These are phyloP conservation scores for Scheffersomyces quercinus DNA, from an alignment of 1,139 yeast genomes.

Conservation along the genomic window DNA sequence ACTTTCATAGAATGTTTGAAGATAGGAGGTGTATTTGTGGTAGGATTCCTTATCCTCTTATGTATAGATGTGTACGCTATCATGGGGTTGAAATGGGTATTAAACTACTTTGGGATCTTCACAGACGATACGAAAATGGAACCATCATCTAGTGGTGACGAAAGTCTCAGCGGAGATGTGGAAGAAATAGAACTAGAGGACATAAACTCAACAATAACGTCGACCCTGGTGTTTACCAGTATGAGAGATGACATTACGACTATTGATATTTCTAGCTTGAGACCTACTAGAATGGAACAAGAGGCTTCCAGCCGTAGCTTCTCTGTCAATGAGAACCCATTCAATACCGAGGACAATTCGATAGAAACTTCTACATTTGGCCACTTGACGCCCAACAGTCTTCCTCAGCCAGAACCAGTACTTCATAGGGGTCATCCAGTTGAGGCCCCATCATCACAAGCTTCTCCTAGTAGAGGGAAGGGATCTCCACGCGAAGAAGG, in stretches of 20 bases:
- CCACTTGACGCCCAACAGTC: not conserved
- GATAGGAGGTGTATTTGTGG: constrained; percentile 69
- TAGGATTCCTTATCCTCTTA: constrained; percentile 61
- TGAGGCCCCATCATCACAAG: constrained; percentile 13
- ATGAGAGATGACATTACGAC: constrained; percentile 41
- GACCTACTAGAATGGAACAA: constrained; percentile 17
- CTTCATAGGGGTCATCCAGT: constrained; percentile 4
- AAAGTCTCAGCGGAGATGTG: not conserved
- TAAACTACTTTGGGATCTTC: constrained; percentile 20
- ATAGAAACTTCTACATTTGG: not conserved
- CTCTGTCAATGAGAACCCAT: not conserved
- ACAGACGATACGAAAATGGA: constrained; percentile 14
- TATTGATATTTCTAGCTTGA: constrained; percentile 26
- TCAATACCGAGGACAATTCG: not conserved
- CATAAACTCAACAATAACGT: constrained; percentile 4
- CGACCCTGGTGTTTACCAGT: constrained; percentile 19
- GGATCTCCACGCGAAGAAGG: not conserved
- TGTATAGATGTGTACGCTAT: constrained; percentile 45
- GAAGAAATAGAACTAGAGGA: constrained; percentile 25
- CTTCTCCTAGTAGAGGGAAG: not conserved
- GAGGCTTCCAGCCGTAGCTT: not conserved
- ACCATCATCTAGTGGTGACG: constrained; percentile 10
- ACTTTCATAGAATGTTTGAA: constrained; percentile 68
- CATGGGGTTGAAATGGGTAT: constrained; percentile 25
- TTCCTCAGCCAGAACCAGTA: constrained; percentile 2